These are phyloP conservation scores for Sporothrix inflata DNA, from an alignment of 2,329 filamentous ascomycete genomes.

Conservation along the genomic window DNA sequence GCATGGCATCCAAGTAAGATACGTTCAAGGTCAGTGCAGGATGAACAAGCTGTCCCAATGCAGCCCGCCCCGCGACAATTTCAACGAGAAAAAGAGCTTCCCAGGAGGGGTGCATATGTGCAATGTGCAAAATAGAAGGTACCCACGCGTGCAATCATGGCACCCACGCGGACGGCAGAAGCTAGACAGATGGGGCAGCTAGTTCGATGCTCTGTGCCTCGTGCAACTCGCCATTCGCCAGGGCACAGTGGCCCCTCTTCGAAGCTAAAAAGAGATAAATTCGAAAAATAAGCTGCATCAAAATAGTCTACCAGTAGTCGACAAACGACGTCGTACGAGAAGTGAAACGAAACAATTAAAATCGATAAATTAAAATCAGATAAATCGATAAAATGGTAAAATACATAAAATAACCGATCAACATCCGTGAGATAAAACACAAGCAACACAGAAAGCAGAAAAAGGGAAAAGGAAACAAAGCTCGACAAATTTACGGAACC, in stretches of 20 bases:
- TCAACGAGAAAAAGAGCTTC: not conserved
- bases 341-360: not conserved
- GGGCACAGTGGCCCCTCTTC: not conserved
- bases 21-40: no score
- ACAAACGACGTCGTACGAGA: no score
- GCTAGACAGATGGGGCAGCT: not conserved
- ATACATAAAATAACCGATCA: not conserved
- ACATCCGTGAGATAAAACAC: not conserved
- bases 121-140: not conserved
- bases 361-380: slow-evolving; percentile 6
- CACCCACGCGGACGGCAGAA: not conserved
- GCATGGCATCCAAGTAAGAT: not conserved
- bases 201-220: not conserved
- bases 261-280: not conserved
- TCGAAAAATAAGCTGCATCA: not conserved
- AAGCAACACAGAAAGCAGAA: not conserved
- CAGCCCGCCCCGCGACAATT: not conserved
- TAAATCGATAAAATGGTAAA: slow-evolving; percentile 16
- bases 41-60: no score
- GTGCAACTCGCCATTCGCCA: not conserved
- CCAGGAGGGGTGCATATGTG: not conserved
- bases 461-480: not conserved
- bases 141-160: not conserved
- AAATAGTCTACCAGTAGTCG: not conserved
- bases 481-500: not conserved